Evolutionary conservation across 1,139 yeast species (phyloP).

Genomic region (Yamadazyma pseudoaaseri): DNA sequence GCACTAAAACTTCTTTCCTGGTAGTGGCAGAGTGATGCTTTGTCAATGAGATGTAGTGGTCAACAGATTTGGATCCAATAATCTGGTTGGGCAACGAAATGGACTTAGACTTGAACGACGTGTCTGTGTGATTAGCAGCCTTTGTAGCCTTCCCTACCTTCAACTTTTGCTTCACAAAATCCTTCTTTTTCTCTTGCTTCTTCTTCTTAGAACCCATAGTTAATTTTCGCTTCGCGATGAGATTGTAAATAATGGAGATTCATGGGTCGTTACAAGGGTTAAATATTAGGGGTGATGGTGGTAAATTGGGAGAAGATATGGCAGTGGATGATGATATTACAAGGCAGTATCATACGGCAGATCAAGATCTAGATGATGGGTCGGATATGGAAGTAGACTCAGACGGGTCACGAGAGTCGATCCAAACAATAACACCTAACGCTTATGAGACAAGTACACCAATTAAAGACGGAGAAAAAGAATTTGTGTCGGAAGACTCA

Average conservation of each 20-base stretch:
- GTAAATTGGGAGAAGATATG: conserved; percentile 1
- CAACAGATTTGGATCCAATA: conserved; percentile 46
- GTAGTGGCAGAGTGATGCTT: conserved; percentile 77
- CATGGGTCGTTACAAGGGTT: conserved; percentile 1
- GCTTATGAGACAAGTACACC: conserved; percentile 12
- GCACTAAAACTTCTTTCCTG: conserved; percentile 67
- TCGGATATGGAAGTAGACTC: conserved; percentile 19
- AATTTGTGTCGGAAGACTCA: conserved; percentile 14
- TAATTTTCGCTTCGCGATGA: conserved; percentile 7
- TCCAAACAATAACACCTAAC: conserved; percentile 10
- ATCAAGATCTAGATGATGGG: neutral
- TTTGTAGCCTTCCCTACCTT: conserved; percentile 83
- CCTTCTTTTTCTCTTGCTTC: conserved; percentile 68
- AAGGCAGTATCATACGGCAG: conserved; percentile 6
- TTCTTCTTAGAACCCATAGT: conserved; percentile 57
- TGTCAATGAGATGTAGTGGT: conserved; percentile 62
- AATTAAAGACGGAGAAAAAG: conserved; percentile 7
- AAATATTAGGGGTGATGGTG: conserved; percentile 12
- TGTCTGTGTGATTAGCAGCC: conserved; percentile 77
- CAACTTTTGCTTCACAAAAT: conserved; percentile 75
- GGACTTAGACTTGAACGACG: conserved; percentile 76
- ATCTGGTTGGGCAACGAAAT: conserved; percentile 64
- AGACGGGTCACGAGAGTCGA: conserved; percentile 7
- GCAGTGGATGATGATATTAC: neutral
- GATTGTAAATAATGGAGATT: conserved; percentile 2